phyloP scores from a whole-genome alignment of 257 asterid genomes.

The Fraxinus excelsior region DNA sequence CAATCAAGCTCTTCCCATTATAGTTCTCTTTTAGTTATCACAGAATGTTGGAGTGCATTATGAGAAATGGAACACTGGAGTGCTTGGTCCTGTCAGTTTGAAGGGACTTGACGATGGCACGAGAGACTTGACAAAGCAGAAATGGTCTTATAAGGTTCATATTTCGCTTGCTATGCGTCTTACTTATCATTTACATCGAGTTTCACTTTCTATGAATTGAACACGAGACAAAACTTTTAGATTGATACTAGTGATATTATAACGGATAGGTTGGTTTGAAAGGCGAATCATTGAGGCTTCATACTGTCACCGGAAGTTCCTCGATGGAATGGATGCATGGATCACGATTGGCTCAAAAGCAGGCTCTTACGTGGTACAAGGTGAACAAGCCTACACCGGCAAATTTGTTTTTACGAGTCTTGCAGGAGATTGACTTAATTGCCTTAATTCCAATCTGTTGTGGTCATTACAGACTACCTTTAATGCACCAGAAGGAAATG shows the following conservation, averaged over 20 bases:
- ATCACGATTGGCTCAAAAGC: slow-evolving; percentile 61
- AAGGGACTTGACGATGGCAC: slow-evolving; percentile 78
- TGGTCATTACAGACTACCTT: slow-evolving; percentile 55
- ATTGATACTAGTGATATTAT: neutral
- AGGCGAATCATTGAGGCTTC: slow-evolving; percentile 68
- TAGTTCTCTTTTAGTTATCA: neutral
- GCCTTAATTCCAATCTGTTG: neutral
- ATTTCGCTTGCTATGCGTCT: neutral
- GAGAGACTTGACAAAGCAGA: slow-evolving; percentile 78
- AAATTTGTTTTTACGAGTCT: too few species aligned
- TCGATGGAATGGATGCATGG: slow-evolving; percentile 73
- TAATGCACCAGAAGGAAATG: slow-evolving; percentile 75
- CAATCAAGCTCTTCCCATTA: neutral
- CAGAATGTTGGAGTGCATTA: slow-evolving; percentile 85
- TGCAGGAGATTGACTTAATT: neutral
- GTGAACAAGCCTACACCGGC: slow-evolving; percentile 34
- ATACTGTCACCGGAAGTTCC: slow-evolving; percentile 63
- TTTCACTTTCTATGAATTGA: neutral
- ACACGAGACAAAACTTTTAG: neutral
- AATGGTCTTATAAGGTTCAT: slow-evolving; percentile 78
- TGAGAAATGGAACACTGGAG: slow-evolving; percentile 80
- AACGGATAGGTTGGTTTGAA: slow-evolving; percentile 66
- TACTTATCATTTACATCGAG: neutral
- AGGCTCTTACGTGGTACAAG: slow-evolving; percentile 97
- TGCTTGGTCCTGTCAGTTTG: slow-evolving; percentile 83